Evolutionary conservation across 306 rosid species (phyloP).

Genomic region (Aeschynomene evenia): DNA sequence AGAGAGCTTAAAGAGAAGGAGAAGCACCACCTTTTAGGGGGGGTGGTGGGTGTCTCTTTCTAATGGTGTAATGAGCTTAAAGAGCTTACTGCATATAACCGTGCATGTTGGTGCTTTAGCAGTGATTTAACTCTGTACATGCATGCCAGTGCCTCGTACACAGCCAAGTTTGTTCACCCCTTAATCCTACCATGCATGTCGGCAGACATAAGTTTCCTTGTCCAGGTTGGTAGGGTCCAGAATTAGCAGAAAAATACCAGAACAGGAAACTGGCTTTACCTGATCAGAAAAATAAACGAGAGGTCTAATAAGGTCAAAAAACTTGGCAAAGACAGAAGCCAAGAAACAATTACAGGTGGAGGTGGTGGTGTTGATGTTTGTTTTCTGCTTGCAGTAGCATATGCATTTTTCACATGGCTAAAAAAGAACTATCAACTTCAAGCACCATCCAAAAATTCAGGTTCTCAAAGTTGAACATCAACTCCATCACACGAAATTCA

Average conservation of each 20-base stretch:
- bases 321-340: background rate
- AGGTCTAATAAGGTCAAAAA: conserved; percentile 10
- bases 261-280: conserved; percentile 10
- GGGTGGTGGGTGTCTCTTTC: conserved; percentile 25
- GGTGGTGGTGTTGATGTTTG: no score
- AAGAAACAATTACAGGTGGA: background rate
- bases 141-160: conserved; percentile 19
- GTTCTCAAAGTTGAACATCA: background rate
- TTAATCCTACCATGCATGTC: conserved; percentile 35
- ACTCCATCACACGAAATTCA: background rate
- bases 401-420: conserved; percentile 42
- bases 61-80: background rate
- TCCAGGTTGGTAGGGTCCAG: conserved; percentile 36
- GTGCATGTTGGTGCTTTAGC: conserved; percentile 23
- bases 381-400: conserved; percentile 6
- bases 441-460: background rate
- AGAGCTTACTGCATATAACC: background rate
- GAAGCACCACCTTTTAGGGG: conserved; percentile 10
- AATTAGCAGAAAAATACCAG: conserved; percentile 18
- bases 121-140: background rate
- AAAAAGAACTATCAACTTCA: conserved; percentile 1
- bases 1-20: conserved; percentile 9
- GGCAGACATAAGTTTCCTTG: conserved; percentile 13
- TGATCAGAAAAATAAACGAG: background rate
- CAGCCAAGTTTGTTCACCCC: conserved; percentile 6